A percentile compares a stretch with the other conserved stretches of the same genome.
Conservation (phyloP, 2,329 filamentous ascomycete genomes). For the Aspergillus felis region DNA sequence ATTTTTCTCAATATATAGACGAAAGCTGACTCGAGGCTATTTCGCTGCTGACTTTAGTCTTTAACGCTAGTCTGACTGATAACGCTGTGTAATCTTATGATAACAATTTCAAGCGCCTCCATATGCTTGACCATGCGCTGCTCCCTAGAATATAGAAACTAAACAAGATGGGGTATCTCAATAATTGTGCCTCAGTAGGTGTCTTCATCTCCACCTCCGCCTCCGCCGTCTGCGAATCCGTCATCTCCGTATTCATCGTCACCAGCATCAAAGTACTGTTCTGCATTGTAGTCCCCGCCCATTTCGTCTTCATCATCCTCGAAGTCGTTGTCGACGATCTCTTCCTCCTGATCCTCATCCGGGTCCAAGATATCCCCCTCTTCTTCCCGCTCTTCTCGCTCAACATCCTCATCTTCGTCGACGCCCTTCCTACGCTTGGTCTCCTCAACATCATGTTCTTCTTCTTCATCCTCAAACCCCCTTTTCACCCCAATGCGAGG, state of each 20-base stretch:
- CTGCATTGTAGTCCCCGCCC: conserved; percentile 61
- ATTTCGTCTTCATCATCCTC: conserved; percentile 58
- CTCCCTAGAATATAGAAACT: conserved; percentile 11
- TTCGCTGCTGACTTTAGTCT: too few relatives aligned
- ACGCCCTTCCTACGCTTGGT: conserved; percentile 30
- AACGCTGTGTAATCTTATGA: not conserved
- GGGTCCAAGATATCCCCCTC: conserved; percentile 41
- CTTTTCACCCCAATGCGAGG: conserved; percentile 25
- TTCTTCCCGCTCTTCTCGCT: conserved; percentile 34
- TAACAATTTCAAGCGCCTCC: not conserved
- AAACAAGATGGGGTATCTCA: conserved; percentile 28
- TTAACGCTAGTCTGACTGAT: too few relatives aligned
- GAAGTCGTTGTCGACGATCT: conserved; percentile 56
- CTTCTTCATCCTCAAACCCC: conserved; percentile 46
- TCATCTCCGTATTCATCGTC: conserved; percentile 54
- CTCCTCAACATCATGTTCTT: conserved; percentile 33
- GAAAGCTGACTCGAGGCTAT: too few relatives aligned
- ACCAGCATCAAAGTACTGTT: conserved; percentile 61
- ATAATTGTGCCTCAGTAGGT: conserved; percentile 28
- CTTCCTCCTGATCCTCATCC: conserved; percentile 49
- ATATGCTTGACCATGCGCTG: not conserved
- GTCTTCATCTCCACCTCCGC: conserved; percentile 50
- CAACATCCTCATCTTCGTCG: conserved; percentile 29
- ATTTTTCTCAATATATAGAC: too few relatives aligned
- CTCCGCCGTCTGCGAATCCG: conserved; percentile 53